These are phyloP conservation scores for Candida frijolesensis DNA, from an alignment of 1,139 yeast genomes.

Conservation along the genomic window DNA sequence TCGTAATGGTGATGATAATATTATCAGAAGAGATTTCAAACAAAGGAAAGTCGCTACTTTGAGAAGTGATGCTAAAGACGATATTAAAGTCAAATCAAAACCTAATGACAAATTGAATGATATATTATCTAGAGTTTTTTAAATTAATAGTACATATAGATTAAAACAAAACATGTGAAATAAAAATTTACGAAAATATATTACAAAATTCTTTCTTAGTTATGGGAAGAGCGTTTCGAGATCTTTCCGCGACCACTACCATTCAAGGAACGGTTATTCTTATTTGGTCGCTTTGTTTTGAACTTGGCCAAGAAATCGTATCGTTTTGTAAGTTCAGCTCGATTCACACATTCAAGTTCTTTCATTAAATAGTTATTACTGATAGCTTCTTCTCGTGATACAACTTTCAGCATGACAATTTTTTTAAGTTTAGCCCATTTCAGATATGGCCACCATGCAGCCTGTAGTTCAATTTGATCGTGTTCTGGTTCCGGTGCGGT, in stretches of 20 bases:
- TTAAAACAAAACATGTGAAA: background rate
- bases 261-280: background rate
- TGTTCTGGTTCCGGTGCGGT: background rate
- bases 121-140: conserved; percentile 45
- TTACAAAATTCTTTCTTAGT: background rate
- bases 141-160: conserved; percentile 7
- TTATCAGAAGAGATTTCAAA: conserved; percentile 54
- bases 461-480: background rate
- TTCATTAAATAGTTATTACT: conserved; percentile 23
- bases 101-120: conserved; percentile 46
- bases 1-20: conserved; percentile 28
- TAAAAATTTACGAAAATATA: background rate
- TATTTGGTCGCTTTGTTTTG: conserved; percentile 2
- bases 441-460: conserved; percentile 23
- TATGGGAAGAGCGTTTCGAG: background rate
- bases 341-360: conserved; percentile 22
- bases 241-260: background rate
- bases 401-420: conserved; percentile 20
- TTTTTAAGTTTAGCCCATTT: conserved; percentile 29
- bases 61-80: conserved; percentile 61
- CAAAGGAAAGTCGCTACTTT: conserved; percentile 66
- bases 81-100: conserved; percentile 47
- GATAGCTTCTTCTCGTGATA: conserved; percentile 25
- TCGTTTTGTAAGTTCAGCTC: conserved; percentile 24
- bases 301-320: conserved; percentile 25